Percentiles rank a stretch among this genome's conserved stretches.
phyloP scores from a whole-genome alignment of 2,329 filamentous ascomycete species.

The Massarina eburnea region DNA sequence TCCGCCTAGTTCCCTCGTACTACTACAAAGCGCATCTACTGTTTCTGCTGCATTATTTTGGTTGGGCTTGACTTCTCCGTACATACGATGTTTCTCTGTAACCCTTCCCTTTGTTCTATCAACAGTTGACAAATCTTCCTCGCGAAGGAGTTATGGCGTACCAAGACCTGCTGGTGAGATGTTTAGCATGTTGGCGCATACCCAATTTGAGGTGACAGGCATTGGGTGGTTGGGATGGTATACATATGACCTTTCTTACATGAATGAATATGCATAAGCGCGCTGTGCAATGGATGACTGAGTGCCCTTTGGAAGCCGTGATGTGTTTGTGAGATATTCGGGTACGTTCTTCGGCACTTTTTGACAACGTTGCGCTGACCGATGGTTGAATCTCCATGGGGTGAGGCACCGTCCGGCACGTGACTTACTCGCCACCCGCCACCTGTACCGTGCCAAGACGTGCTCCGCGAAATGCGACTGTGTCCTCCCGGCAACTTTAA shows the following conservation, averaged over 20 bases:
- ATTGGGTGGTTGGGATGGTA: neutral
- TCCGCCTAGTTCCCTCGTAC: neutral
- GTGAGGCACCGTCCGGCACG: constrained; percentile 11
- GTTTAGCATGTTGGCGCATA: neutral
- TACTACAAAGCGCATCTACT: neutral
- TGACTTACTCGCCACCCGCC: constrained; percentile 2
- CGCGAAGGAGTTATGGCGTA: neutral
- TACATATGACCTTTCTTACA: neutral
- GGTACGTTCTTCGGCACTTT: no score
- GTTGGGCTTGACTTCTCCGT: neutral
- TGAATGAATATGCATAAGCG: neutral
- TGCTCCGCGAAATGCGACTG: constrained; percentile 6
- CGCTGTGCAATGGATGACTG: neutral
- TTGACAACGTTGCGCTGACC: no score
- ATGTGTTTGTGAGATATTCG: no score
- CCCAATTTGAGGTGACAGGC: neutral
- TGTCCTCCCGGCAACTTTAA: constrained; percentile 24
- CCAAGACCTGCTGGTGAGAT: neutral
- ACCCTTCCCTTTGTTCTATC: neutral
- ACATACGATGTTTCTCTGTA: neutral
- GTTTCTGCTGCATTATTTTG: neutral
- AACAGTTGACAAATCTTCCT: neutral
- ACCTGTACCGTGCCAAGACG: constrained; percentile 7
- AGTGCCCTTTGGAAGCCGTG: neutral
- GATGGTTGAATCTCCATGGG: no score